Percentiles rank a stretch among this genome's conserved stretches.
phyloP scores from a whole-genome alignment of 768 basidiomycete species.

The Obba rivulosa region DNA sequence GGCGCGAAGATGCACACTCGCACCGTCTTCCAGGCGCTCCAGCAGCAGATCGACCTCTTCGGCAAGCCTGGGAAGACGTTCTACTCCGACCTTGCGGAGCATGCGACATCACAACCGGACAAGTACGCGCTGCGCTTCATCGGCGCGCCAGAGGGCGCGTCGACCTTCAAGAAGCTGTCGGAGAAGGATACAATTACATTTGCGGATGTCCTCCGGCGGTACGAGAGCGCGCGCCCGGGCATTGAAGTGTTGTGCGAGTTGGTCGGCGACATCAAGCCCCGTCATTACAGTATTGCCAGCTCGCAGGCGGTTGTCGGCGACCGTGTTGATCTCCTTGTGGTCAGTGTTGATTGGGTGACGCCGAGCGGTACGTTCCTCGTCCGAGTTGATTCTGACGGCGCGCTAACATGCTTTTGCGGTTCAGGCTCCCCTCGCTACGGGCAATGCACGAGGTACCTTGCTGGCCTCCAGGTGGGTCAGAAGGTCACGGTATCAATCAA shows the following conservation, averaged over 20 bases:
- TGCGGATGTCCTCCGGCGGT: constrained; percentile 76
- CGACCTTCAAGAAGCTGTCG: constrained; percentile 92
- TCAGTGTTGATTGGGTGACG: constrained; percentile 92
- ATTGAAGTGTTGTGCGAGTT: constrained; percentile 85
- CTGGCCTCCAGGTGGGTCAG: constrained; percentile 75
- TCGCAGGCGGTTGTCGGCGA: constrained; percentile 94
- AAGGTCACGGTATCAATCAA: constrained; percentile 97
- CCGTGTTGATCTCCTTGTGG: constrained; percentile 90
- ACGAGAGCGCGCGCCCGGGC: constrained; percentile 71
- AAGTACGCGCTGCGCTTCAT: constrained; percentile 85
- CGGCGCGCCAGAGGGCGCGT: constrained; percentile 82
- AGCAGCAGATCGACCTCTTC: constrained; percentile 95
- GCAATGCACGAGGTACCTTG: constrained; percentile 95
- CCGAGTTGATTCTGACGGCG: not conserved
- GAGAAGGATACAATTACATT: constrained; percentile 96
- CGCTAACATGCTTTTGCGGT: constrained; percentile 1
- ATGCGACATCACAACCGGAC: constrained; percentile 67
- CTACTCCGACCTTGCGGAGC: constrained; percentile 79
- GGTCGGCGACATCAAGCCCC: constrained; percentile 92
- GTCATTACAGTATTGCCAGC: constrained; percentile 98
- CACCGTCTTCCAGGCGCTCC: constrained; percentile 91
- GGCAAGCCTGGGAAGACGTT: constrained; percentile 95
- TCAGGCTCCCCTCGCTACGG: constrained; percentile 76
- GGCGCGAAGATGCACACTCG: constrained; percentile 80
- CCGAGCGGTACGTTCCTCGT: constrained; percentile 59